phyloP scores from a whole-genome alignment of 345 rosid genomes.

The Euphorbia tirucalli region DNA sequence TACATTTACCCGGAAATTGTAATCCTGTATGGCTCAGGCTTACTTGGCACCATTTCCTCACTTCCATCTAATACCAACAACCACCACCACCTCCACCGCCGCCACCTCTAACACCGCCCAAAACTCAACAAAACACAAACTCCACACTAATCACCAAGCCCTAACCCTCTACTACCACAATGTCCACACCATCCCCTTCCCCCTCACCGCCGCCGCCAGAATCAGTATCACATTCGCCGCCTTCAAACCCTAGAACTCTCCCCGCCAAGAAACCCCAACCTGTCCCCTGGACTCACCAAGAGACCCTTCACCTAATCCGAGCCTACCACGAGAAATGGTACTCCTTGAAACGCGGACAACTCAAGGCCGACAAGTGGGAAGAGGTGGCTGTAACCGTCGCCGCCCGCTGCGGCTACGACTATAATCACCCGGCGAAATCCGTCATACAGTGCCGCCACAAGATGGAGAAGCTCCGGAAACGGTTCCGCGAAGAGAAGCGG shows the following conservation, averaged over 20 bases:
- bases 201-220: slow-evolving; percentile 12
- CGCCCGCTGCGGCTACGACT: slow-evolving; percentile 56
- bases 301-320: slow-evolving; percentile 60
- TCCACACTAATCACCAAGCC: neutral
- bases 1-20: no score
- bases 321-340: slow-evolving; percentile 70
- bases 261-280: slow-evolving; percentile 50
- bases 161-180: neutral
- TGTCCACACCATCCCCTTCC: slow-evolving; percentile 17
- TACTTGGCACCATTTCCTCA: no score
- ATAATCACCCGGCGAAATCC: slow-evolving; percentile 39
- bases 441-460: slow-evolving; percentile 73
- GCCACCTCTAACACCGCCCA: neutral
- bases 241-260: slow-evolving; percentile 7
- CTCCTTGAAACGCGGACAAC: slow-evolving; percentile 58
- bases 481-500: slow-evolving; percentile 56
- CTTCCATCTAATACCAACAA: neutral
- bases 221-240: slow-evolving; percentile 15
- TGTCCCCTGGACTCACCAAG: slow-evolving; percentile 65
- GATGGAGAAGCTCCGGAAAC: slow-evolving; percentile 83
- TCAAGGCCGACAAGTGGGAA: slow-evolving; percentile 71
- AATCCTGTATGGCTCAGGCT: no score
- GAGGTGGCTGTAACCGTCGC: slow-evolving; percentile 64
- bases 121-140: no score
- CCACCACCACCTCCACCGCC: neutral